Conservation (phyloP, 139 green algal species). For the Axilococcus clingmanii region DNA sequence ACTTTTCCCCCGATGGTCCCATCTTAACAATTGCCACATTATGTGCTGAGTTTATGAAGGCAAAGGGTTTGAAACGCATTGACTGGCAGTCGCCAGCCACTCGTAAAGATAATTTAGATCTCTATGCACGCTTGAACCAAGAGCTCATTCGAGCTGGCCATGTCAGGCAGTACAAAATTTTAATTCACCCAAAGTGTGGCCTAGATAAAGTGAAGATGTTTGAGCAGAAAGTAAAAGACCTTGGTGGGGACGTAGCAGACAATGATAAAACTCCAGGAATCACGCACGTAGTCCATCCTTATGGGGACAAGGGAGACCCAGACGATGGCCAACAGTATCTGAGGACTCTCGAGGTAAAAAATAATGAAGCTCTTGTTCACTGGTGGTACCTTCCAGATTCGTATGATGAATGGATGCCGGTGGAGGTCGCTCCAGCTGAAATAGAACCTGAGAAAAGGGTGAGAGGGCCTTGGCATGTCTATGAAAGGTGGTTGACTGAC, state of each 20-base stretch:
- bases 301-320: constrained; percentile 47
- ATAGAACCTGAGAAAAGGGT: constrained; percentile 16
- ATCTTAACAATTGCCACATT: constrained; percentile 43
- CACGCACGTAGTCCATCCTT: constrained; percentile 68
- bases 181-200: constrained; percentile 20
- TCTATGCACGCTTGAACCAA: constrained; percentile 36
- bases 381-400: constrained; percentile 75
- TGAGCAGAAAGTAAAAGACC: constrained; percentile 2
- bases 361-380: constrained; percentile 48
- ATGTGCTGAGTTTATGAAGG: constrained; percentile 40
- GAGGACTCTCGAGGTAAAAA: constrained; percentile 47
- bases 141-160: constrained; percentile 43
- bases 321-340: constrained; percentile 65
- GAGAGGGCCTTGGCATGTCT: constrained; percentile 41
- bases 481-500: constrained; percentile 66
- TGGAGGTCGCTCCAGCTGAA: constrained; percentile 28
- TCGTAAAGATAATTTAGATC: constrained; percentile 53
- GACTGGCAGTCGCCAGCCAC: constrained; percentile 46
- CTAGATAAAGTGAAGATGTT: neutral
- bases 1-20: constrained; percentile 30
- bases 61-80: constrained; percentile 37
- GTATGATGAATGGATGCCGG: constrained; percentile 71
- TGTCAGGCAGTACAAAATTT: constrained; percentile 35
- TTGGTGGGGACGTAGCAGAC: constrained; percentile 21
- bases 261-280: constrained; percentile 34